Evolutionary conservation across 305 asterid species (phyloP), one percentile per base, ranked within the genome.

Genomic region (Rubia tinctorum): DNA sequence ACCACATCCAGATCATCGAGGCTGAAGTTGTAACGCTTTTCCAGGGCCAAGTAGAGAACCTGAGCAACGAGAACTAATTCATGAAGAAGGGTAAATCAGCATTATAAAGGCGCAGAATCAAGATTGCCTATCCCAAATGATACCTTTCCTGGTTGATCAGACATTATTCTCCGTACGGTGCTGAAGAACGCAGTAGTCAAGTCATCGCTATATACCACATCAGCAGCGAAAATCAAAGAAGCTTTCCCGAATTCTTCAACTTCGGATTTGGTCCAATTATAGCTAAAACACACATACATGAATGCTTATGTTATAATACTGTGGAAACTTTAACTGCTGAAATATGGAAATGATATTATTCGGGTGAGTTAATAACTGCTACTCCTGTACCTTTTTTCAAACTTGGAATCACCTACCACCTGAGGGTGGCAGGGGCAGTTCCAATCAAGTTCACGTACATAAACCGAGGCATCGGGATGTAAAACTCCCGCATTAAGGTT

Each of bases 381-480:
- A 6, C 68, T 34, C 6, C 18, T 30, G 23, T 78, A 87, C 91
- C 94, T 87, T 77, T 75, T 73, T 65, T 75, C 66, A 12, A 84
- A 74, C 77, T 83, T 76, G 71, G 83, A 78, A 80, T 71, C 75
- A 76, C 68, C 74, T 27, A 42, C 62, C 30, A 70, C 76, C 81
- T 75, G 78, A 43, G 97, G 96, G 44, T 91, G 93, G 93, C 87
- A 86, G 68, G 88, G 75, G 72, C 79, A 77, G 67, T 72, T 86
- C 99, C 99, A 94, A 82, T 94, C 97, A 79, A 94, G 97, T 89
- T 91, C 97, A 3, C 96, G 97, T 60, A 90, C 96, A 76, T 73
- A 75, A 80, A 91, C 73, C 40, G 87, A 83, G 66, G 88, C 86
- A 78, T 82, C 76, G 4, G 55, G 71, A 69, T 82, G 80, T 76